Conservation (phyloP, 371 early-diverging fungal species). For the Mucor saturninus region DNA sequence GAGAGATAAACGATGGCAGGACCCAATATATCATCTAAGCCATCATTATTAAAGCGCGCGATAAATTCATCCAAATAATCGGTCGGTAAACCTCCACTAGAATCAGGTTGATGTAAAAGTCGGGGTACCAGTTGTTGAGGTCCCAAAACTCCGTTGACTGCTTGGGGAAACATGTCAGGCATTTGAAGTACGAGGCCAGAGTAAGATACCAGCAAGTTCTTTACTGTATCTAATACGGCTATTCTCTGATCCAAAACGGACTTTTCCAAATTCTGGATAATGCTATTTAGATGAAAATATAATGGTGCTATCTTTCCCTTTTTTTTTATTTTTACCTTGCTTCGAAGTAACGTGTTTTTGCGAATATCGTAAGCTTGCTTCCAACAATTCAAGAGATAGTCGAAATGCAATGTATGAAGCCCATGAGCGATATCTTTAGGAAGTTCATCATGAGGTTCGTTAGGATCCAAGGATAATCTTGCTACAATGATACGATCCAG, state of each 20-base stretch:
- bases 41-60: conserved; percentile 63
- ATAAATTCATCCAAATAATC: conserved; percentile 59
- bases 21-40: conserved; percentile 63
- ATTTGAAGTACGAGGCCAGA: conserved; percentile 82
- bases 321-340: conserved; percentile 24
- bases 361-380: conserved; percentile 62
- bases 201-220: conserved; percentile 78
- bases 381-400: conserved; percentile 85
- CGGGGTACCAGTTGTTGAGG: conserved; percentile 52
- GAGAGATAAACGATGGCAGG: conserved; percentile 55
- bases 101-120: conserved; percentile 54
- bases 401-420: conserved; percentile 60
- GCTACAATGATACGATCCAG: conserved; percentile 81
- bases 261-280: conserved; percentile 56
- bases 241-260: conserved; percentile 64
- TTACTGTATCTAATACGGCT: conserved; percentile 56
- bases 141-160: conserved; percentile 44
- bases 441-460: conserved; percentile 43
- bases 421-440: conserved; percentile 50
- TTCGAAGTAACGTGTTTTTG: conserved; percentile 48
- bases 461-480: conserved; percentile 72
- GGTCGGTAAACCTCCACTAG: conserved; percentile 48
- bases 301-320: too few relatives aligned
- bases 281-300: background rate
- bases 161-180: conserved; percentile 90